Evolutionary conservation across 1,139 yeast species (phyloP), one percentile per base, ranked within the genome.

Genomic region (Wickerhamomyces sp.): DNA sequence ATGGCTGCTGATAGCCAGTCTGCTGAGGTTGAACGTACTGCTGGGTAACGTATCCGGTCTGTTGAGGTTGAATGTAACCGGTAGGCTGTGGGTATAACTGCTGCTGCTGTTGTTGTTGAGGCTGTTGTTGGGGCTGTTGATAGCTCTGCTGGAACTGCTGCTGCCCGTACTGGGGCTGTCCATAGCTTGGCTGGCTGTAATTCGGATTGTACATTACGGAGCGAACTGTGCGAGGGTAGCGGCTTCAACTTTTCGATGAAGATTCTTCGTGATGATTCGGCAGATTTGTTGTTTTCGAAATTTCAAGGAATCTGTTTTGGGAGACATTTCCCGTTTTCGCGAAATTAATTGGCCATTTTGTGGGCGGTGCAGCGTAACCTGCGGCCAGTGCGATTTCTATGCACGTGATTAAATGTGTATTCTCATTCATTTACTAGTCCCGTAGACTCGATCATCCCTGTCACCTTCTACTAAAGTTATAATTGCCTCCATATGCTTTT

Each of bases 381-480:
- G n/a, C n/a, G n/a, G n/a, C n/a, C n/a, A n/a, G n/a, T n/a, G n/a
- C n/a, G n/a, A n/a, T n/a, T n/a, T n/a, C n/a, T n/a, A n/a, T n/a
- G n/a, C n/a, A n/a, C n/a, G n/a, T n/a, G n/a, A n/a, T n/a, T n/a
- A n/a, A n/a, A n/a, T n/a, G n/a, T n/a, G n/a, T n/a, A n/a, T n/a
- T n/a, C 18, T 26, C 16, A 23, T 18, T 6, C 28, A 35, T 36
- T 59, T 64, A 38, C 58, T 62, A 24, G 66, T 54, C 21, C 66
- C 71, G 46, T 77, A 77, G 16, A 64, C 75, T 59, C 83, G 68
- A 44, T 60, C 70, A 44, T 80, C 85, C 42, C 74, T 80, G 34
- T 60, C 69, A 39, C 88, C 91, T 64, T 93, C 98, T 45, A 91
- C 83, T 44, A 70, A 73, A 35, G 68, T 68, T 62, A 89, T 84